These are phyloP conservation scores for Debaryomycetaceae sp. DNA, from an alignment of 1,139 yeast genomes.

Conservation along the genomic window DNA sequence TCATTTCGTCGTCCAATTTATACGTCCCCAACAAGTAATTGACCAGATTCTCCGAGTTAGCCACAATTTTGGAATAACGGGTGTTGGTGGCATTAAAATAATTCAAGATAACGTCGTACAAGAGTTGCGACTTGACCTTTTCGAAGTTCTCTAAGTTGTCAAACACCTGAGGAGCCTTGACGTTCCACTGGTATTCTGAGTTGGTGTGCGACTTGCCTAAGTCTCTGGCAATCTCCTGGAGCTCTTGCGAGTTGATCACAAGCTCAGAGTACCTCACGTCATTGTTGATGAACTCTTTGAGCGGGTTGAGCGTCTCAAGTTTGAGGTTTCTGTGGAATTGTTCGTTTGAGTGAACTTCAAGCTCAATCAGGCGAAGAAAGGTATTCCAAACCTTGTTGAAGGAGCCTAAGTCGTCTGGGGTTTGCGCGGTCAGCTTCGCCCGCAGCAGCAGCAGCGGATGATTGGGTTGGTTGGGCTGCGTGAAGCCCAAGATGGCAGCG, in stretches of 20 bases:
- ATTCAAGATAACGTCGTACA: constrained; percentile 66
- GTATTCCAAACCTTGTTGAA: constrained; percentile 57
- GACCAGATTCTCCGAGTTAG: constrained; percentile 60
- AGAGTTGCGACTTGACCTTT: constrained; percentile 55
- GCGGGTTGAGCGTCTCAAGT: constrained; percentile 52
- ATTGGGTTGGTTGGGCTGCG: constrained; percentile 12
- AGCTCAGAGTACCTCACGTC: constrained; percentile 48
- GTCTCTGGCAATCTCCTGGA: constrained; percentile 29
- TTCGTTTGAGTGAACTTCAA: constrained; percentile 52
- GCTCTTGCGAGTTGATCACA: constrained; percentile 38
- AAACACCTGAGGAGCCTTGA: constrained; percentile 73
- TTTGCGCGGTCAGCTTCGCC: constrained; percentile 10
- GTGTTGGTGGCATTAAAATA: constrained; percentile 62
- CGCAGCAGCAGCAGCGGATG: constrained; percentile 13
- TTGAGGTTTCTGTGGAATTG: constrained; percentile 49
- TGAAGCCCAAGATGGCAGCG: constrained; percentile 25
- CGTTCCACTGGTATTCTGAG: constrained; percentile 59
- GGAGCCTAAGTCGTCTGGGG: constrained; percentile 49
- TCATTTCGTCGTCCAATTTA: constrained; percentile 37
- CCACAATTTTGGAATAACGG: constrained; percentile 40
- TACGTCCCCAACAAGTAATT: constrained; percentile 53
- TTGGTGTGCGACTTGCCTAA: constrained; percentile 19
- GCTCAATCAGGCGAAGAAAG: constrained; percentile 46
- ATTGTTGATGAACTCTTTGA: constrained; percentile 47
- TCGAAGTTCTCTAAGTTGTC: constrained; percentile 77